Base-by-base conservation (phyloP, 2,329 filamentous ascomycete species). In the Ophiostoma sp. region DNA sequence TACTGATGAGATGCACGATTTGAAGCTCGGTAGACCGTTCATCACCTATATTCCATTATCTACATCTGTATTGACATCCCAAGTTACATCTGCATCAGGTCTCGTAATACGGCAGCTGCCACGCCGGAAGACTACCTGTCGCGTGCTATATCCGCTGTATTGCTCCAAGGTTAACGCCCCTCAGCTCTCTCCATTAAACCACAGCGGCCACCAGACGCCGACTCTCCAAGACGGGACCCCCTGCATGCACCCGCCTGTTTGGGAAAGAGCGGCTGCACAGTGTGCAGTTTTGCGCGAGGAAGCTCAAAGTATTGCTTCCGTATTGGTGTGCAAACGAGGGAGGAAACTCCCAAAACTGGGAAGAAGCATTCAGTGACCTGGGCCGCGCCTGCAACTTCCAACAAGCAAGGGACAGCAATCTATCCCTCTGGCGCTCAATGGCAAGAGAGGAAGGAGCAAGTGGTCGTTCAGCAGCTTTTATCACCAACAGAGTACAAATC, bases 231-330 rank as follows among this genome's bases (percentile, higher is more conserved):
- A 42, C 33, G 59, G 19, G 4, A 0, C 19, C 55, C 28, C 57
- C 61, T 45, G 61, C 61, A 42, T 64, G 59, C 59, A 42, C 9
- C 57, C 59, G 33, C 59, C 59, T 25, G 59, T 42, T 64, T 64
- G 59, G 59, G 59, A 64, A 64, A 64, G 33, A 64, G 59, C 59
- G 59, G 61, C 61, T 45, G 36, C 61, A 66, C 61, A 66, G 61
- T 66, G 61, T 64, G 59, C 33, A 59, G 33, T 64, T 64, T 42
- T 64, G 59, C 59, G 59, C 19, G 33, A 15, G 33, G 33, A 33
- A 25, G 50, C 22, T 12, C 7, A 2, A 7, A 55, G 50, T 55
- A 52, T 15, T 25, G n/a, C n/a, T 9, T 25, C 22, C n/a, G 50
- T 25, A 25, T 33, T 59, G 15, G 12, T 33, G 31, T 63, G 19